A percentile compares a stretch with the other conserved stretches of the same genome.
Conservation (phyloP, 208 protist species). For the Crithidia fasciculata region DNA sequence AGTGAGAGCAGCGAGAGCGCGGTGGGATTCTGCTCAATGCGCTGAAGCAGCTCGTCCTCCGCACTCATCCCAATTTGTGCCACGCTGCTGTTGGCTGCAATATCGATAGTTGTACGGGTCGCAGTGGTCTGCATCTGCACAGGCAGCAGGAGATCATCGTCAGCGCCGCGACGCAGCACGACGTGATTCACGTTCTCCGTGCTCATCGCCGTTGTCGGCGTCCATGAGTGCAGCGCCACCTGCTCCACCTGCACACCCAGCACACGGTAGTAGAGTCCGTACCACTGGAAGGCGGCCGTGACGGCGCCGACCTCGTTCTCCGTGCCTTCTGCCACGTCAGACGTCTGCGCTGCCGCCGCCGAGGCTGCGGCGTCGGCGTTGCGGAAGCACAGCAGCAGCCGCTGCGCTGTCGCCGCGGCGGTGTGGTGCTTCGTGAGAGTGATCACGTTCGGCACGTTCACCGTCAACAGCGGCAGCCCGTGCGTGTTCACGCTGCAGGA, state of each 20-base stretch:
- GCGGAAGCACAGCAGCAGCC: slow-evolving; percentile 54
- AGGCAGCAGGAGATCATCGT: slow-evolving; percentile 53
- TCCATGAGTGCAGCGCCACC: slow-evolving; percentile 48
- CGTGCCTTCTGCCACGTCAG: slow-evolving; percentile 7
- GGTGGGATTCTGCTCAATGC: slow-evolving; percentile 41
- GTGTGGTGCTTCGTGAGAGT: slow-evolving; percentile 56
- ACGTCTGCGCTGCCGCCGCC: slow-evolving; percentile 5
- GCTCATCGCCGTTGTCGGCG: slow-evolving; percentile 32
- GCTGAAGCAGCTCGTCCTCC: slow-evolving; percentile 42
- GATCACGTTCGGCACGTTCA: slow-evolving; percentile 40
- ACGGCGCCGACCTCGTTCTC: slow-evolving; percentile 26
- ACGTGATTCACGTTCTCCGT: slow-evolving; percentile 46
- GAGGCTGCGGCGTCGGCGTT: slow-evolving; percentile 19
- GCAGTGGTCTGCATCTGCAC: slow-evolving; percentile 28
- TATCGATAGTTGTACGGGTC: not conserved
- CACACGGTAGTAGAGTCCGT: slow-evolving; percentile 66
- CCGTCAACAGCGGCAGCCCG: slow-evolving; percentile 45
- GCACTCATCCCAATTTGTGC: not conserved
- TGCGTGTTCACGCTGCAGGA: slow-evolving; percentile 56
- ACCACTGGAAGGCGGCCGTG: slow-evolving; percentile 35
- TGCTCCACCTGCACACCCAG: slow-evolving; percentile 52
- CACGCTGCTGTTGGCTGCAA: too few relatives aligned
- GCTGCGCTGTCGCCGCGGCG: slow-evolving; percentile 19
- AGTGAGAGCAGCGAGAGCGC: slow-evolving; percentile 59
- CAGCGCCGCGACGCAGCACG: slow-evolving; percentile 50